Evolutionary conservation across 148 eudicot genomes (phyloP), one percentile per base, ranked within the genome.

Genomic region (Oxyria digyna): DNA sequence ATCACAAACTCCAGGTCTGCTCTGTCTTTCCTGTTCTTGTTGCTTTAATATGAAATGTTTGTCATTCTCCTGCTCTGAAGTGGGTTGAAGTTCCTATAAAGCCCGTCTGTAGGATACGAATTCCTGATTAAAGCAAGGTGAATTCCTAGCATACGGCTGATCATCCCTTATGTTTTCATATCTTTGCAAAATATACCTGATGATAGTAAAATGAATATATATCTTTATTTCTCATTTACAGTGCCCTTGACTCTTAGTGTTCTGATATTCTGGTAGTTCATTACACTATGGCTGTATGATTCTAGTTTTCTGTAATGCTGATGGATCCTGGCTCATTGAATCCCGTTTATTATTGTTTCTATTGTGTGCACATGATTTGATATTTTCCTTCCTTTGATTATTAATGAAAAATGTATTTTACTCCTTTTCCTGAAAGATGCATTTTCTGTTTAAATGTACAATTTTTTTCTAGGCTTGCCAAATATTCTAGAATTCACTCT

Each of bases 1-100:
- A 91, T 78, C 99, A 94, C 80, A 94, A 94, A 70, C 83, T 94
- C 77, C 99, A 94, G 97, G 99, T 91, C 38, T 69, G 75, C 55
- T 17, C 43, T 65, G 10, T 48, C 32, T 63, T 32, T 66, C 4
- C 35, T 59, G 18, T 14, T 29, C 65, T 59, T 15, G 27, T 27
- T 59, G 65, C 65, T 59, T 59, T 29, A 18, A 8, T 59, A 31
- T 13, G 38, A 4, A 59, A 59, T 59, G 65, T 59, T 29, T 59
- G 37, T 14, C 65, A 59, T 59, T 59, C 35, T 59, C 65, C 17
- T 27, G 7, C 32, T 27, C 63, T 24, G 14, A 12, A 27, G 35
- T 26, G 32, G 32, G 63, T 49, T 55, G 35, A 55, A 55, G 63
- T 55, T 55, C n/a, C 63, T 12, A 55, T 55, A 55, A 33, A 17